Evolutionary conservation across 768 basidiomycete species (phyloP).

Genomic region (Clathrus columnatus): DNA sequence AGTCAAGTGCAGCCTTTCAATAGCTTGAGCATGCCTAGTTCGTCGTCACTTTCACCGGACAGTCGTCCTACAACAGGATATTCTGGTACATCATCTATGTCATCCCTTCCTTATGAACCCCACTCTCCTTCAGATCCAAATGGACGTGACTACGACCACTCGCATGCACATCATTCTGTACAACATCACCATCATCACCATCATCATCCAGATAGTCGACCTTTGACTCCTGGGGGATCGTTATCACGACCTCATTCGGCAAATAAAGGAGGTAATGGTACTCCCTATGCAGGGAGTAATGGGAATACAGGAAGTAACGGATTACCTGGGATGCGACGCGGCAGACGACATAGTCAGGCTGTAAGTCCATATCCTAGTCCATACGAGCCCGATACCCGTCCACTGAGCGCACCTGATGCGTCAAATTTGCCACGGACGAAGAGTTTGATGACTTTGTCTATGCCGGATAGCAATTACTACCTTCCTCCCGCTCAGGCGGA

Average conservation of each 20-base stretch:
- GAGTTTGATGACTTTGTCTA: conserved; percentile 70
- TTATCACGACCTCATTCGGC: conserved; percentile 49
- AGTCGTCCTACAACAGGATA: conserved; percentile 82
- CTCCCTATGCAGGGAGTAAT: conserved; percentile 22
- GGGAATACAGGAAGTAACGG: neutral
- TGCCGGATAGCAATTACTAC: conserved; percentile 58
- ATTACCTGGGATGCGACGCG: conserved; percentile 59
- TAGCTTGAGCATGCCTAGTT: conserved; percentile 26
- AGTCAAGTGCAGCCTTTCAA: conserved; percentile 4
- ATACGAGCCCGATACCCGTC: conserved; percentile 37
- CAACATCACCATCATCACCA: conserved; percentile 5
- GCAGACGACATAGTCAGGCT: conserved; percentile 75
- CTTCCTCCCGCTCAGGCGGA: conserved; percentile 64
- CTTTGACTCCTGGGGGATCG: conserved; percentile 51
- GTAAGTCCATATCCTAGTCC: conserved; percentile 83
- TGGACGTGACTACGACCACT: conserved; percentile 38
- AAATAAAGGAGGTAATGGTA: conserved; percentile 38
- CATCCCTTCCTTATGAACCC: conserved; percentile 45
- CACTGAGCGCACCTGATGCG: conserved; percentile 15
- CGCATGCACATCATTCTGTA: conserved; percentile 55
- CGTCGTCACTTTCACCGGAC: conserved; percentile 69
- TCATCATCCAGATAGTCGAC: conserved; percentile 22
- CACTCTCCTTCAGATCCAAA: conserved; percentile 4
- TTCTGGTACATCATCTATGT: conserved; percentile 68
- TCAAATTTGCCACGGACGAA: conserved; percentile 53